Evolutionary conservation across 176 grass and related monocot genomes (phyloP), one percentile per base, ranked within the genome.

Genomic region (Typha latifolia): DNA sequence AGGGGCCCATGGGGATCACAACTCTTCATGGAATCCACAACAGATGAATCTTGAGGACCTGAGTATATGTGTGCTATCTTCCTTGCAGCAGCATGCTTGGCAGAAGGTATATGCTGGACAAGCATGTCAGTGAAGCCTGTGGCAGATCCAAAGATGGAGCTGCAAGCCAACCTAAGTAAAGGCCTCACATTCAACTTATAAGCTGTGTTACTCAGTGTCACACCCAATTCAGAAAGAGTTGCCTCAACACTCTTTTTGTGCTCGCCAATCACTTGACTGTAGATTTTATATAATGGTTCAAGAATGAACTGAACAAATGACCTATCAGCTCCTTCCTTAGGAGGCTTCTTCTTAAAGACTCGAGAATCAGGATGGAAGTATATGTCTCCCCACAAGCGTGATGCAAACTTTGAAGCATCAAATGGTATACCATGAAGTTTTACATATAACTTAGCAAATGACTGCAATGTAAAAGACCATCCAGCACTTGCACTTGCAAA

Each of bases 391-490:
- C 94, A 99, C 12, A 99, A 79, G 23, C 88, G 72, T 69, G 83
- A 78, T 78, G 94, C 86, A 80, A 99, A 99, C 78, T 99, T 92
- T 65, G 78, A 80, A 75, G 87, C 82, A 49, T 97, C 89, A 78
- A 97, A 93, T 70, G 82, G 76, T 83, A 82, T 75, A 27, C 94
- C 94, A 78, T 97, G 94, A 63, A 97, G 77, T 76, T 86, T 97
- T 34, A 74, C 59, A 82, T 97, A 97, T 66, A 97, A 74, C 66
- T 85, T 87, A 0, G 94, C 85, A 81, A 97, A 97, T 14, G 94
- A 97, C 62, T 97, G 94, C 51, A 97, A 77, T 51, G 94, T 97
- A 77, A 97, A 97, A 73, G 94, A 97, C 94, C 94, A 97, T 12
- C 94, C 94, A 18, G 94, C 94, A 51, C 72, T 80, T 48, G 83